A percentile compares a stretch with the other conserved stretches of the same genome.
These are phyloP conservation scores for Teunomyces atbi DNA, from an alignment of 805 yeast genomes.

Conservation along the genomic window DNA sequence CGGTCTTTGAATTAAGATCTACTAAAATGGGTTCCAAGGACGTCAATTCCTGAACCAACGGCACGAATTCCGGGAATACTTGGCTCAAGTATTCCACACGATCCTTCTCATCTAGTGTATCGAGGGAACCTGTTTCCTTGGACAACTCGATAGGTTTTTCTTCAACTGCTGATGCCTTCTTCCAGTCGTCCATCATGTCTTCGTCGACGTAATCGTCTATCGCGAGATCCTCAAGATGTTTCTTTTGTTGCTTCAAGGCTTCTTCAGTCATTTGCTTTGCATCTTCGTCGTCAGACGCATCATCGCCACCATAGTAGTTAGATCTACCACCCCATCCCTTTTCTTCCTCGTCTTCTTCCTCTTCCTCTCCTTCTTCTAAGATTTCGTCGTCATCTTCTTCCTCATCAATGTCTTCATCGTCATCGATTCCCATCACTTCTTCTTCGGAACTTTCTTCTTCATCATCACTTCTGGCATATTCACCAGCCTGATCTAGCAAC, in stretches of 20 bases:
- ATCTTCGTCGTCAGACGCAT: slow-evolving; percentile 69
- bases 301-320: slow-evolving; percentile 56
- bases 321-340: slow-evolving; percentile 44
- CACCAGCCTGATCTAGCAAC: slow-evolving; percentile 56
- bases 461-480: slow-evolving; percentile 27
- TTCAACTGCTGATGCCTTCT: slow-evolving; percentile 51
- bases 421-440: slow-evolving; percentile 49
- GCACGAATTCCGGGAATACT: slow-evolving; percentile 80
- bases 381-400: slow-evolving; percentile 46
- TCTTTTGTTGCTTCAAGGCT: slow-evolving; percentile 81
- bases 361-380: slow-evolving; percentile 39
- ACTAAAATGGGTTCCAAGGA: slow-evolving; percentile 42
- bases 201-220: slow-evolving; percentile 61
- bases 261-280: slow-evolving; percentile 81
- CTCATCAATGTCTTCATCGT: slow-evolving; percentile 46
- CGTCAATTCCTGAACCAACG: slow-evolving; percentile 63
- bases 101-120: slow-evolving; percentile 48
- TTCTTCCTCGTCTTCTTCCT: slow-evolving; percentile 25
- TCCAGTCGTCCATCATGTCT: slow-evolving; percentile 79
- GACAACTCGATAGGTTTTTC: slow-evolving; percentile 16
- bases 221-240: slow-evolving; percentile 65
- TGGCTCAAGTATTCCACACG: slow-evolving; percentile 53
- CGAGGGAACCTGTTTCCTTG: slow-evolving; percentile 10
- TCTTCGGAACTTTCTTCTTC: slow-evolving; percentile 51
- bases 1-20: slow-evolving; percentile 10